Base-by-base conservation (phyloP, 495 filamentous ascomycete species). In the Patellaria atrata region DNA sequence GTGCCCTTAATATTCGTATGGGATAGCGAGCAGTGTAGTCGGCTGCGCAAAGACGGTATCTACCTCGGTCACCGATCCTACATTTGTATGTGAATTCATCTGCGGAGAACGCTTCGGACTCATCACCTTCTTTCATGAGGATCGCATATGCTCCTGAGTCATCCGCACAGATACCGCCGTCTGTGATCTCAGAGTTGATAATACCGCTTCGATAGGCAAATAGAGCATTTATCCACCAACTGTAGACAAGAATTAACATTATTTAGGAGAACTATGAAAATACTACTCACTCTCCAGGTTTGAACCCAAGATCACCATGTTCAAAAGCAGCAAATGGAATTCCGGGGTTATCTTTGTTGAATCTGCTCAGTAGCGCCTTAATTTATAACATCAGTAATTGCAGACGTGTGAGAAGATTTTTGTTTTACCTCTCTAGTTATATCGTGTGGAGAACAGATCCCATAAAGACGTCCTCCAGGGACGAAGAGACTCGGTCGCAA, bases 191-290 rank as follows among this genome's bases (percentile, higher is more conserved):
- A 9, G 37, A 27, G 26, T 59, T 48, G 24, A 60, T 54, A 18
- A 61, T 61, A 37, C 57, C 57, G 19, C 41, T 54, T 4, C 41
- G 47, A 26, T 52, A 51, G 0, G 57, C 57, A 24, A 61, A 55
- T 1, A 56, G 22, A 13, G 49, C 37, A 27, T 44, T 51, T 26
- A 61, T 50, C 57, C 57, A 61, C 57, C 57, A 61, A 10, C 54
- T 57, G 26, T 12, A 27, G 1, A 27, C 9, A 20, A 36, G 20
- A n/a, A 15, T 13, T 19, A 17, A 20, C 26, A 23, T 22, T 8
- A 22, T 22, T 23, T 15, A 9, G 14, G 18, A 20, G 25, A 7
- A 22, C 1, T 34, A 9, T 31, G 14, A 18, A 31, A 31, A 18
- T 6, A 35, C 27, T 2, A 48, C 55, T 37, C 30, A 60, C 56